phyloP scores from a whole-genome alignment of 2,329 filamentous ascomycete genomes.

The Aphanoascus verrucosus region DNA sequence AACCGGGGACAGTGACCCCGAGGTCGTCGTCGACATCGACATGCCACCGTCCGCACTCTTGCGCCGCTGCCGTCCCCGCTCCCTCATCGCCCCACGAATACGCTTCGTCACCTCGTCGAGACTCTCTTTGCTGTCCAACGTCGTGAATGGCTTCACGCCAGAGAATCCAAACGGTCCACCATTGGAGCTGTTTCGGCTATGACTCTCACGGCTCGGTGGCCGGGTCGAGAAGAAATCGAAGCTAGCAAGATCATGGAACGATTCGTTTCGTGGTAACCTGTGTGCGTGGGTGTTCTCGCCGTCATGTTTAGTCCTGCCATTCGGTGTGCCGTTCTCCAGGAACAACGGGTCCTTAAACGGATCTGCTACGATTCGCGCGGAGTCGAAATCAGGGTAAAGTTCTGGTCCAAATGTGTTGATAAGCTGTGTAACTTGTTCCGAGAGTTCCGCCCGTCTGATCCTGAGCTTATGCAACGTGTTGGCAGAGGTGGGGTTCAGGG shows the following conservation, averaged over 20 bases:
- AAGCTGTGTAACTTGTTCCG: slow-evolving; percentile 71
- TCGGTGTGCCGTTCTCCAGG: slow-evolving; percentile 18
- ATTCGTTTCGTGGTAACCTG: slow-evolving; percentile 75
- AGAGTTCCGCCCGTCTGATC: slow-evolving; percentile 59
- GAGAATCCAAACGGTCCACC: slow-evolving; percentile 51
- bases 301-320: slow-evolving; percentile 15
- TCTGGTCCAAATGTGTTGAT: slow-evolving; percentile 95
- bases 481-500: slow-evolving; percentile 70
- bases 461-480: slow-evolving; percentile 75
- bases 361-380: slow-evolving; percentile 54
- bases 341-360: slow-evolving; percentile 33
- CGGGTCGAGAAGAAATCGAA: slow-evolving; percentile 85
- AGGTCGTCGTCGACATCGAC: slow-evolving; percentile 34
- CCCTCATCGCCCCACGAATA: slow-evolving; percentile 74
- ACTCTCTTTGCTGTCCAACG: slow-evolving; percentile 54
- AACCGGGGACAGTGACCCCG: slow-evolving; percentile 27
- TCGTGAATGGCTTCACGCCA: slow-evolving; percentile 59
- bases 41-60: slow-evolving; percentile 34
- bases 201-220: slow-evolving; percentile 56
- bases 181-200: slow-evolving; percentile 57
- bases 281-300: slow-evolving; percentile 22
- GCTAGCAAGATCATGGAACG: slow-evolving; percentile 77
- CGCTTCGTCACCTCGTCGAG: slow-evolving; percentile 75
- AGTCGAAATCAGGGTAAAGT: slow-evolving; percentile 92
- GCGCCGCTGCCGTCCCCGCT: slow-evolving; percentile 54